Percentiles rank a stretch among this genome's conserved stretches.
phyloP scores from a whole-genome alignment of 2,329 filamentous ascomycete species.

The Paradendryphiella salina region DNA sequence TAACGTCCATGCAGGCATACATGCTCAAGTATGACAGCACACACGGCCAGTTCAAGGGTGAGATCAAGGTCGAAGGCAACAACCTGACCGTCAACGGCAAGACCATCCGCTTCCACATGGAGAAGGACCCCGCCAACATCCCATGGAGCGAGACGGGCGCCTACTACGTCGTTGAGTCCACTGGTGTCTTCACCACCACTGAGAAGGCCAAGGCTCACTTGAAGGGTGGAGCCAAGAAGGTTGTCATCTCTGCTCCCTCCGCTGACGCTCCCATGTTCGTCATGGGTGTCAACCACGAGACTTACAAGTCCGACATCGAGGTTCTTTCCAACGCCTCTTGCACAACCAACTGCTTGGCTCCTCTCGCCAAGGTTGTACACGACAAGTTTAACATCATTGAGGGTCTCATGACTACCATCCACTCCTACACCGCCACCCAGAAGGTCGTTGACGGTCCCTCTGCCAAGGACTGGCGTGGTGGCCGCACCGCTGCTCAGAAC shows the following conservation, averaged over 20 bases:
- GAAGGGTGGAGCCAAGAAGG: conserved; percentile 97
- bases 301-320: conserved; percentile 85
- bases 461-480: conserved; percentile 98
- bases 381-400: conserved; percentile 97
- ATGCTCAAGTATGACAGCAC: conserved; percentile 99
- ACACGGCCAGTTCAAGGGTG: conserved; percentile 96
- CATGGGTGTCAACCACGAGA: conserved; percentile 97
- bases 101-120: conserved; percentile 90
- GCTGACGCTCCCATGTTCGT: conserved; percentile 99
- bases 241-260: conserved; percentile 79
- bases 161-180: conserved; percentile 95
- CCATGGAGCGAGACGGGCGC: conserved; percentile 87
- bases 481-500: conserved; percentile 98
- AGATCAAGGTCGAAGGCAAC: conserved; percentile 72
- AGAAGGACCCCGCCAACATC: conserved; percentile 87
- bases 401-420: conserved; percentile 99
- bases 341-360: conserved; percentile 99
- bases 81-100: conserved; percentile 89
- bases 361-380: conserved; percentile 98
- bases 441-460: conserved; percentile 99
- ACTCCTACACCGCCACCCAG: conserved; percentile 99
- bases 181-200: conserved; percentile 97
- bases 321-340: conserved; percentile 99
- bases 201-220: conserved; percentile 95
- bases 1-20: conserved; percentile 71